Percentiles rank a stretch among this genome's conserved stretches.
Conservation (phyloP, 306 rosid genomes). For the Quercus engelmannii region DNA sequence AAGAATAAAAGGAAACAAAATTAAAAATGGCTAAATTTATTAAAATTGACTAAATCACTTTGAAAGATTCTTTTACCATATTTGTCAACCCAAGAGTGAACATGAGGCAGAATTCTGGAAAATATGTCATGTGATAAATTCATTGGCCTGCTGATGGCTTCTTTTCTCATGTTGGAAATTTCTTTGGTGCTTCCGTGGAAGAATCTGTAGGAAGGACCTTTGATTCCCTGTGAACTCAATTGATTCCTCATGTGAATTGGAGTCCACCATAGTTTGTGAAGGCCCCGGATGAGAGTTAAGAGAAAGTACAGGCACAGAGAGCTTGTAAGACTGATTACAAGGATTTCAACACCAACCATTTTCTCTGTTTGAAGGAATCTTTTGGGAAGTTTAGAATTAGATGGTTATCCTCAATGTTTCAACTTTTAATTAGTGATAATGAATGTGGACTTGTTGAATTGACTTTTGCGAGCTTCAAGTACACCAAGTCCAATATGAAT, state of each 20-base stretch:
- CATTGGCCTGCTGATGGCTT: constrained; percentile 1
- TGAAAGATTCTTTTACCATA: not conserved
- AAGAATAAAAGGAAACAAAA: not conserved
- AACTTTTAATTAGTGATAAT: no score
- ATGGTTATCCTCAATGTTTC: no score
- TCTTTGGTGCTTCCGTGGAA: constrained; percentile 24
- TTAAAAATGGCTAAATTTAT: not conserved
- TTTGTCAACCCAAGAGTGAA: not conserved
- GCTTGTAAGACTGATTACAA: not conserved
- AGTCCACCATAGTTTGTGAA: constrained; percentile 11
- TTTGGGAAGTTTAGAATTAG: no score
- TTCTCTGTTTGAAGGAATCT: no score
- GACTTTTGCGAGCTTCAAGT: no score
- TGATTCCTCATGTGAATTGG: not conserved
- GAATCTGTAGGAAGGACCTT: constrained; percentile 25
- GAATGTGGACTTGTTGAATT: no score
- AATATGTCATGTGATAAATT: constrained; percentile 13
- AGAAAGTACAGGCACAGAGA: not conserved
- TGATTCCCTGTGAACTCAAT: constrained; percentile 20
- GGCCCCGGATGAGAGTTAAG: not conserved
- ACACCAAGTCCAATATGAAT: no score
- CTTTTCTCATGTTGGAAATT: constrained; percentile 4
- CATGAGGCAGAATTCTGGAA: constrained; percentile 16
- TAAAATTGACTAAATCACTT: not conserved
- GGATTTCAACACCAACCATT: not conserved